These are phyloP conservation scores for Phialophora verrucosa DNA, from an alignment of 2,329 filamentous ascomycete species.

Conservation along the genomic window DNA sequence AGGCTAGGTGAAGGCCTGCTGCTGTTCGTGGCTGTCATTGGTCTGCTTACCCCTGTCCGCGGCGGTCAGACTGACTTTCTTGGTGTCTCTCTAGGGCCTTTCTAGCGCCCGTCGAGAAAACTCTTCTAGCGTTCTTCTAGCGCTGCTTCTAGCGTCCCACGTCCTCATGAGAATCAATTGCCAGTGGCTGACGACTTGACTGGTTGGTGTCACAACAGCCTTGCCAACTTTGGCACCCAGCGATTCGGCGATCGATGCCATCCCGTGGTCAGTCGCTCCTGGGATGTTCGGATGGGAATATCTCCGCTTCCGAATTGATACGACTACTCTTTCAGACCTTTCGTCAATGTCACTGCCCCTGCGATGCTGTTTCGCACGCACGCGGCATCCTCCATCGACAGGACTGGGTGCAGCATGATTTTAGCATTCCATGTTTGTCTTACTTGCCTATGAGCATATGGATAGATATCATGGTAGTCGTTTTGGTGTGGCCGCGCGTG, in stretches of 20 bases:
- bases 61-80: conserved; percentile 19
- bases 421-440: neutral
- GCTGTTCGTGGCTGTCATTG: conserved; percentile 5
- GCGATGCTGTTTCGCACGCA: neutral
- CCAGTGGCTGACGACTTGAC: conserved; percentile 2
- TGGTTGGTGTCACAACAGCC: conserved; percentile 1
- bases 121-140: conserved; percentile 21
- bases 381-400: neutral
- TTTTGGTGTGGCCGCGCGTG: neutral
- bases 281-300: neutral
- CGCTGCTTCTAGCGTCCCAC: conserved; percentile 8
- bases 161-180: neutral
- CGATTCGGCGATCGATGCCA: neutral
- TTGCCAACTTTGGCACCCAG: neutral
- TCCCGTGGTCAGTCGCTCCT: neutral
- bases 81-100: conserved; percentile 9
- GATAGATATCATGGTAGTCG: neutral
- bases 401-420: neutral
- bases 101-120: conserved; percentile 14
- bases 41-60: conserved; percentile 5
- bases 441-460: neutral
- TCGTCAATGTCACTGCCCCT: too few species aligned
- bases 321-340: conserved; percentile 1
- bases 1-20: conserved; percentile 11
- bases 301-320: conserved; percentile 1